These are phyloP conservation scores for Cryphonectria japonica DNA, from an alignment of 2,329 filamentous ascomycete genomes.

Conservation along the genomic window DNA sequence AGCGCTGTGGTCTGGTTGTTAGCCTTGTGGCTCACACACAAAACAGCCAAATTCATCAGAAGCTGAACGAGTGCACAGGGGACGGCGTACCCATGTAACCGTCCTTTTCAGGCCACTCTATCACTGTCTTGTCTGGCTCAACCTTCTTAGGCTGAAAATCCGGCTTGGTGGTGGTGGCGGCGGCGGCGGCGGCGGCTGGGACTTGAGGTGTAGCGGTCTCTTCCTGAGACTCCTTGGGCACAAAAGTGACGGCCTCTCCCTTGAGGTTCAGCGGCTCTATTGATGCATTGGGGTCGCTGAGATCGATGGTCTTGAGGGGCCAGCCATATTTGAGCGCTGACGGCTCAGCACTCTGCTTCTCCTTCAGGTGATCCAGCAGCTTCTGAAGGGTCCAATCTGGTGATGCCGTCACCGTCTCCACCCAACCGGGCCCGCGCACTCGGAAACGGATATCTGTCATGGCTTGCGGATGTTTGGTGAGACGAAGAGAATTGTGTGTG, in stretches of 20 bases:
- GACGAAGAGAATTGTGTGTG: background rate
- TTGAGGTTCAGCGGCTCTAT: constrained; percentile 54
- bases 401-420: constrained; percentile 69
- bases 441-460: constrained; percentile 67
- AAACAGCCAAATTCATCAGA: background rate
- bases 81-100: constrained; percentile 53
- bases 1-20: constrained; percentile 63
- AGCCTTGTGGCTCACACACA: constrained; percentile 33
- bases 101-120: constrained; percentile 54
- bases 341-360: constrained; percentile 64
- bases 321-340: constrained; percentile 86
- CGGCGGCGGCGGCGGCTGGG: constrained; percentile 6
- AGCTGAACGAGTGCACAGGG: too few relatives aligned
- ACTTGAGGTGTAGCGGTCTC: constrained; percentile 21
- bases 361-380: constrained; percentile 62
- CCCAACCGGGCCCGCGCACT: constrained; percentile 74
- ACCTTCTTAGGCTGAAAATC: constrained; percentile 40
- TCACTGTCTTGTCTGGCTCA: constrained; percentile 47
- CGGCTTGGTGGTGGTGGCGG: constrained; percentile 24
- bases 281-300: constrained; percentile 54
- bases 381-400: constrained; percentile 68
- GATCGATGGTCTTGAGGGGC: constrained; percentile 72
- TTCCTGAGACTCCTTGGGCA: constrained; percentile 43
- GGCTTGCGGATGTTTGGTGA: background rate
- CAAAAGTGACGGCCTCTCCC: constrained; percentile 56